These are phyloP conservation scores for Rhododendron kiyosumense DNA, from an alignment of 148 eudicot species.

Conservation along the genomic window DNA sequence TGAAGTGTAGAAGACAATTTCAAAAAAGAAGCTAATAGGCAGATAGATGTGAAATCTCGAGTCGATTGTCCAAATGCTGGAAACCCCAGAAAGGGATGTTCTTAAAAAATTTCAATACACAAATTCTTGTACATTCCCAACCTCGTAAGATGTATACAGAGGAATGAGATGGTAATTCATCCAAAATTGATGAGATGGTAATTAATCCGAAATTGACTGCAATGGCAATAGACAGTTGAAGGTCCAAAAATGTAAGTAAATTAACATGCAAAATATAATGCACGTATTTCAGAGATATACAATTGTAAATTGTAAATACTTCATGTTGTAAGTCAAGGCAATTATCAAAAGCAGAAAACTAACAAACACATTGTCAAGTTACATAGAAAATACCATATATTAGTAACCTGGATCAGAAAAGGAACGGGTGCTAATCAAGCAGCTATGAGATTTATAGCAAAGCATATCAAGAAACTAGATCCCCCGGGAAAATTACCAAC, in stretches of 20 bases:
- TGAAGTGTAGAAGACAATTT: no score
- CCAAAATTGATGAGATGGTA: background rate
- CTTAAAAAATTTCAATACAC: background rate
- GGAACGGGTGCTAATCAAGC: background rate
- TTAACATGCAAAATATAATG: background rate
- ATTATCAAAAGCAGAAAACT: background rate
- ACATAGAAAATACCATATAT: background rate
- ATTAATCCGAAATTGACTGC: background rate
- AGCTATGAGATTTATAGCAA: background rate
- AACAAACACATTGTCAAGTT: background rate
- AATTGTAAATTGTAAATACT: background rate
- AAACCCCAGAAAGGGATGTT: no score
- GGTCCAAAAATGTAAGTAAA: background rate
- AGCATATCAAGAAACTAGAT: background rate
- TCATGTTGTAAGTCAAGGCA: background rate
- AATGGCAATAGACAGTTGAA: background rate
- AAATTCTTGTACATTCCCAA: background rate
- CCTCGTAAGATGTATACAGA: background rate
- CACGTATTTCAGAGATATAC: background rate
- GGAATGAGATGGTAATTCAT: background rate
- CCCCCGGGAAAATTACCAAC: conserved; percentile 30
- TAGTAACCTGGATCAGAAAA: background rate
- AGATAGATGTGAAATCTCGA: no score
- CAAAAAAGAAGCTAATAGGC: no score
- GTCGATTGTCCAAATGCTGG: no score